Base-by-base conservation (phyloP, 2,329 filamentous ascomycete genomes). In the Aspergillus hortae region DNA sequence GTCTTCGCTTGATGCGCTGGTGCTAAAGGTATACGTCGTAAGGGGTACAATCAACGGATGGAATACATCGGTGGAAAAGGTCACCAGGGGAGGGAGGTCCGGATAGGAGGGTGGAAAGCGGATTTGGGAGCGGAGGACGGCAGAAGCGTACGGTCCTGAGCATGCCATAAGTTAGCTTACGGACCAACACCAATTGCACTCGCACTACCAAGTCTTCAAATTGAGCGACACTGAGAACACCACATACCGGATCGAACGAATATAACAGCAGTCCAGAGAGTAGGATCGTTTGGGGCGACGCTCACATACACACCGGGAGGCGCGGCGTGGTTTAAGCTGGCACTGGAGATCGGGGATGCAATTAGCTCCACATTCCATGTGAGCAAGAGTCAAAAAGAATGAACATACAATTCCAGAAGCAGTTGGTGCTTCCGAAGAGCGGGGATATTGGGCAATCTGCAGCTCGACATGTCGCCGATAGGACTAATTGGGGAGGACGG, bases 1-100 rank as follows among this genome's bases (percentile, higher is more conserved):
- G 44, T 89, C 89, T 51, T 82, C 81, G 55, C 85, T 86, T 55
- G 88, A 83, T 33, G 88, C 84, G 52, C 88, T 86, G 56, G 89
- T 91, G 40, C 90, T 88, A 75, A 95, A 95, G 67, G 90, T 94
- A 73, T 96, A 95, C 3, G 90, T 96, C n/a, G 91, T 96, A 56
- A 95, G 80, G 35, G 94, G 92, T 6, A 92, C 91, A 60, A 97
- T 86, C 40, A 99, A 80, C 15, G 92, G 92, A 69, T 99, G 92
- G 70, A 97, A 99, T 60, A 97, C 87, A 68, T 97, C 92, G 61
- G 90, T 95, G 43, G 85, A 83, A 71, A 99, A 96, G 49, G 87
- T 92, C 59, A 99, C 84, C 15, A 92, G 78, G 9, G 94, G 94
- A 46, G 92, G 89, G 17, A 89, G 75, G 47, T 80, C 75, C 11